These are phyloP conservation scores for Mariannaea sp. DNA, from an alignment of 2,329 filamentous ascomycete species.

Conservation along the genomic window DNA sequence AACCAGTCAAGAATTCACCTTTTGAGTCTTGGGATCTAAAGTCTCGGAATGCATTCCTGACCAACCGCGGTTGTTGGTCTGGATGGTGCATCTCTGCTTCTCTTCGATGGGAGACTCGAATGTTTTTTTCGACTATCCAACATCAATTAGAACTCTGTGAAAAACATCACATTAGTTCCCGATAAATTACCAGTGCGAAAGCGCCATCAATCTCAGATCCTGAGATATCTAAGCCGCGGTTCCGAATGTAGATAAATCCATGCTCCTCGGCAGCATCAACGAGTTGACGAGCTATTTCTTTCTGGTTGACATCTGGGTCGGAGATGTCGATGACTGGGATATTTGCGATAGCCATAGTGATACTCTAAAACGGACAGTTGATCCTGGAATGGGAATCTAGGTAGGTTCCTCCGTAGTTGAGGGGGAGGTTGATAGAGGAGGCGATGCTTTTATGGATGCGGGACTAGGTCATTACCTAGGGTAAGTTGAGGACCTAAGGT, in stretches of 20 bases:
- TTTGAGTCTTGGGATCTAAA: slow-evolving; percentile 81
- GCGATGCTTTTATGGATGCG: slow-evolving; percentile 4
- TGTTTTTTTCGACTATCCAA: slow-evolving; percentile 64
- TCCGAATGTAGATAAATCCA: slow-evolving; percentile 90
- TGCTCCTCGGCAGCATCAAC: slow-evolving; percentile 80
- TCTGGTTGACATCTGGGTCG: slow-evolving; percentile 49
- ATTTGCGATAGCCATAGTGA: slow-evolving; percentile 42
- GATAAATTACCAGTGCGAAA: slow-evolving; percentile 69
- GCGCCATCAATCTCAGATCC: slow-evolving; percentile 67
- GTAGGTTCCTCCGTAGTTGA: not conserved
- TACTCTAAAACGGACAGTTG: slow-evolving; percentile 2
- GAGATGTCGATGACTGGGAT: slow-evolving; percentile 86
- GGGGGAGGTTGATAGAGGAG: slow-evolving; percentile 1
- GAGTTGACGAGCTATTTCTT: slow-evolving; percentile 67
- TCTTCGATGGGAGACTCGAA: slow-evolving; percentile 72
- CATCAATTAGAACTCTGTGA: not conserved
- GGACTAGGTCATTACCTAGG: too few relatives aligned
- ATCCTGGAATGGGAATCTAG: too few relatives aligned
- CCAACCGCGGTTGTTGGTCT: slow-evolving; percentile 86
- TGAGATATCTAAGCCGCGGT: slow-evolving; percentile 71
- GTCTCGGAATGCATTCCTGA: slow-evolving; percentile 86
- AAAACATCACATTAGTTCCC: not conserved
- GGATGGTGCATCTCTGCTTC: slow-evolving; percentile 76
- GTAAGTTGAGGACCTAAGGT: too few relatives aligned
- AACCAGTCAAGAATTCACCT: slow-evolving; percentile 53